phyloP scores from a whole-genome alignment of 345 rosid genomes.

The Hibiscus tridactylites region DNA sequence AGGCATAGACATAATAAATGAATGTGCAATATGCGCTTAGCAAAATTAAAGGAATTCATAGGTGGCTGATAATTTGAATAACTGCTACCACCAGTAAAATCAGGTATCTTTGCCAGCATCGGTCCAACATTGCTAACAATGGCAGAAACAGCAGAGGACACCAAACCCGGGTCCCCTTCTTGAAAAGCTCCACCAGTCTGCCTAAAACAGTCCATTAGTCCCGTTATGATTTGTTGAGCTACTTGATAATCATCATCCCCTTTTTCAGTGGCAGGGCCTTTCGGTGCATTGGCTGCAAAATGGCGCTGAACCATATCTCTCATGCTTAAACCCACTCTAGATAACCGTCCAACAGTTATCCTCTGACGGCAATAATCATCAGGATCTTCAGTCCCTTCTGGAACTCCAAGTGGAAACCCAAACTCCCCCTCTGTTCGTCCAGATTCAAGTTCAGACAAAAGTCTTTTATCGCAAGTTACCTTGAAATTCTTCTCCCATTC shows the following conservation, averaged over 20 bases:
- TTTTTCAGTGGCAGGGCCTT: slow-evolving; percentile 46
- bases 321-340: slow-evolving; percentile 81
- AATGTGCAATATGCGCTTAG: slow-evolving; percentile 65
- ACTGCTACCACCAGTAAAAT: slow-evolving; percentile 42
- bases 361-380: slow-evolving; percentile 83
- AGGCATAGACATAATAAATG: slow-evolving; percentile 74
- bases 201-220: slow-evolving; percentile 68
- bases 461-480: slow-evolving; percentile 66
- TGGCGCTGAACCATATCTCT: slow-evolving; percentile 68
- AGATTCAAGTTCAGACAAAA: slow-evolving; percentile 84
- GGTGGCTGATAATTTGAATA: slow-evolving; percentile 44
- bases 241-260: slow-evolving; percentile 65
- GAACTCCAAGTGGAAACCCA: slow-evolving; percentile 77
- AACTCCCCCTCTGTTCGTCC: slow-evolving; percentile 65
- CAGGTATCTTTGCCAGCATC: slow-evolving; percentile 61
- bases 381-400: slow-evolving; percentile 72
- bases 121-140: slow-evolving; percentile 65
- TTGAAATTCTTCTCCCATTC: slow-evolving; percentile 85
- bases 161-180: slow-evolving; percentile 95
- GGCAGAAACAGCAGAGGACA: slow-evolving; percentile 87
- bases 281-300: slow-evolving; percentile 44
- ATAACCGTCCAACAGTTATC: slow-evolving; percentile 47
- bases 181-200: slow-evolving; percentile 98
- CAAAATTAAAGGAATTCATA: slow-evolving; percentile 39
- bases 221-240: slow-evolving; percentile 74